A percentile compares a stretch with the other conserved stretches of the same genome.
Conservation (phyloP, 192 early-diverging fungal species). For the Umbelopsis isabellina region DNA sequence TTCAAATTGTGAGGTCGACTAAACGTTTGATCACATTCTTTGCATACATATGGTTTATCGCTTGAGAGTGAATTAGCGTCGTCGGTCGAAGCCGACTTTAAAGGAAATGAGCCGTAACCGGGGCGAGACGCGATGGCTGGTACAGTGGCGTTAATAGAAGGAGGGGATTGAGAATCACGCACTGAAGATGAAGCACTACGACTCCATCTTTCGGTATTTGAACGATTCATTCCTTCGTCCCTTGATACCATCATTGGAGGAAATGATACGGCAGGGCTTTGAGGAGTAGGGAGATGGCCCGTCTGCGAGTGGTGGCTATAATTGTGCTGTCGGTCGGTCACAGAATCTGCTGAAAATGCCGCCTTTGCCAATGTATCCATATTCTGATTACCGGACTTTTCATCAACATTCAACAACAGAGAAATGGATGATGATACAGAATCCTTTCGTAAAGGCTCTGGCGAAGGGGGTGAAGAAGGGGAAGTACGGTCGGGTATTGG, state of each 20-base stretch:
- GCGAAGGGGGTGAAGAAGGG: neutral
- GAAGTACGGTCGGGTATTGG: neutral
- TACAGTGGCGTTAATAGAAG: constrained; percentile 16
- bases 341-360: constrained; percentile 6
- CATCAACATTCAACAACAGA: constrained; percentile 1
- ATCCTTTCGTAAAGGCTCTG: constrained; percentile 16
- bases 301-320: neutral
- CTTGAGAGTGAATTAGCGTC: constrained; percentile 26
- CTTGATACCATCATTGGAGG: constrained; percentile 19
- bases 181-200: neutral
- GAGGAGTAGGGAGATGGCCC: constrained; percentile 1
- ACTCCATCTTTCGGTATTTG: constrained; percentile 2
- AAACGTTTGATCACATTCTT: constrained; percentile 28
- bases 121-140: constrained; percentile 12
- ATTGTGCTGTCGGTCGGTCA: neutral
- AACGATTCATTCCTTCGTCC: neutral
- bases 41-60: constrained; percentile 21
- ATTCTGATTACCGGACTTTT: neutral
- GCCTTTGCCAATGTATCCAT: constrained; percentile 11
- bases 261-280: constrained; percentile 8
- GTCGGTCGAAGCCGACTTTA: constrained; percentile 31
- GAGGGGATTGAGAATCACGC: constrained; percentile 16
- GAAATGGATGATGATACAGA: constrained; percentile 11
- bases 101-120: constrained; percentile 15
- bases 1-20: constrained; percentile 37